Evolutionary conservation across 192 early-diverging fungal species (phyloP), one percentile per base, ranked within the genome.

Genomic region (Coemansia nantahalensis): DNA sequence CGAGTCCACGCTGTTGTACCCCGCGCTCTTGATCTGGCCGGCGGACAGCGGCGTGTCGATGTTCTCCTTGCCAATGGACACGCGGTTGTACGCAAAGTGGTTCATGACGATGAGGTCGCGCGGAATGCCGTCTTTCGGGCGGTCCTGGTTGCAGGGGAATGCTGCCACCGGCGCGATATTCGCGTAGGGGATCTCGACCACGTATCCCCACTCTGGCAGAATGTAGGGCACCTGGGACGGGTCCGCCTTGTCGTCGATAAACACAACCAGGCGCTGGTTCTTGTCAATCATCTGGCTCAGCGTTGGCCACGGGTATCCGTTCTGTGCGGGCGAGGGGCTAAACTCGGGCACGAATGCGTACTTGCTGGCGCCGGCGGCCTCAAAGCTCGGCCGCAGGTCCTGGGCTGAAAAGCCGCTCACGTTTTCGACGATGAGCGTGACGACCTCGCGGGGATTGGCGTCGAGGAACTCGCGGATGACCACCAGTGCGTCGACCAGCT

Each of bases 371-470:
- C 81, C 82, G 2, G 79, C 68, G 17, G 61, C 41, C 17, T 65
- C 49, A 52, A 85, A 88, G 14, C 70, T 77, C 14, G 72, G 67
- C n/a, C 73, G 22, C 43, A 85, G 81, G 22, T 75, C 71, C 7
- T 67, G 40, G 3, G 78, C 32, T 17, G 55, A 7, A 23, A 89
- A 77, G 1, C 57, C 77, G 36, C 62, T 79, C 8, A 75, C 53
- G 52, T 90, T 90, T 31, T 86, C 81, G 63, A 88, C 85, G 24
- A 89, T 83, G 54, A 93, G 82, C 1, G 89, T 87, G 22, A 93
- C 43, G 14, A 90, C 77, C 45, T 93, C 89, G 54, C 79, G 79
- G 6, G 84, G 85, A 44, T 93, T 84, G 12, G 44, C 39, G 12
- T 87, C 78, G 41, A 93, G 48, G 55, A 82, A 93, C 8, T 61